A percentile compares a stretch with the other conserved stretches of the same genome.
Conservation (phyloP, 2,329 filamentous ascomycete species). For the Calonectria montana region DNA sequence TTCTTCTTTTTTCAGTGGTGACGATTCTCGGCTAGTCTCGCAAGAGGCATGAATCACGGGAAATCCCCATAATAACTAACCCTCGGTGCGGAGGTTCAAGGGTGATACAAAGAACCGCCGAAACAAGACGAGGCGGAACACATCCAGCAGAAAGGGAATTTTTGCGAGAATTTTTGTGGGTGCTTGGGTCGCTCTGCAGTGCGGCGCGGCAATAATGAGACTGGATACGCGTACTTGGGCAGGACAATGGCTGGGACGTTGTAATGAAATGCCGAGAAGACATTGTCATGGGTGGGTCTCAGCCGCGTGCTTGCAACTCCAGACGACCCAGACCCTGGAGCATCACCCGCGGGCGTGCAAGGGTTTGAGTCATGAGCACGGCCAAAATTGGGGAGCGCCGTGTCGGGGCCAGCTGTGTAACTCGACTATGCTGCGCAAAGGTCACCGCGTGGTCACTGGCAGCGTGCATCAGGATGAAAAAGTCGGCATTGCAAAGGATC, state of each 20-base stretch:
- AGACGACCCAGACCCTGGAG: constrained; percentile 6
- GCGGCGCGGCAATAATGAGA: neutral
- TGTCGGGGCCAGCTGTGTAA: neutral
- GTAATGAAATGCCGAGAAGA: neutral
- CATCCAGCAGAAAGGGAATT: neutral
- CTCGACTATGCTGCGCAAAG: neutral
- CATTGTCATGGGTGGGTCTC: constrained; percentile 1
- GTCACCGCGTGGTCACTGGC: neutral
- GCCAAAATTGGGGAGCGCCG: constrained; percentile 20
- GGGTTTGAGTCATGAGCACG: constrained; percentile 13
- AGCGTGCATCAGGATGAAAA: neutral
- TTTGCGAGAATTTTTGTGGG: neutral
- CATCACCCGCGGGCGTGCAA: neutral
- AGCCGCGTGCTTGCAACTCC: neutral
- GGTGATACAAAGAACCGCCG: neutral
- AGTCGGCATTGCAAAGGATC: neutral
- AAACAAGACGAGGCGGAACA: neutral
- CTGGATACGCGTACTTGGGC: neutral
- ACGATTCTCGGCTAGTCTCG: neutral
- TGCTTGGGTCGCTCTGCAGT: neutral
- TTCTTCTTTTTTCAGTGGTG: constrained; percentile 8
- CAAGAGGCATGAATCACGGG: neutral
- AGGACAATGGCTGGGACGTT: neutral
- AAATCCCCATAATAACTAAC: neutral
- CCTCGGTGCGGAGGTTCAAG: neutral